A percentile compares a stretch with the other conserved stretches of the same genome.
These are phyloP conservation scores for Rusavskia elegans DNA, from an alignment of 495 filamentous ascomycete genomes.

Conservation along the genomic window DNA sequence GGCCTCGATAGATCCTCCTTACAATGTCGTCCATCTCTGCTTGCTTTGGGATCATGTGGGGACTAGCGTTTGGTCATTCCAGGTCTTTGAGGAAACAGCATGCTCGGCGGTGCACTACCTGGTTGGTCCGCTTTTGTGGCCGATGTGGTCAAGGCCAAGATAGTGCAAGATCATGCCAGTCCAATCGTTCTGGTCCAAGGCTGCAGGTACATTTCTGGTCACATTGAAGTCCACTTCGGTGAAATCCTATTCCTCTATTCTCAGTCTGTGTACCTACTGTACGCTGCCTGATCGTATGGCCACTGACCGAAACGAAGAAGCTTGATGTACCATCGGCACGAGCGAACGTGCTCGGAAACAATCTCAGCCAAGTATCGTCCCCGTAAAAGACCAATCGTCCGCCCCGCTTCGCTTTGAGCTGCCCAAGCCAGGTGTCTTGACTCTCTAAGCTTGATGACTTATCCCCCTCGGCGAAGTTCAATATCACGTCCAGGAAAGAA, in stretches of 20 bases:
- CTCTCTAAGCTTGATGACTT: conserved; percentile 66
- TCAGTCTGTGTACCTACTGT: conserved; percentile 15
- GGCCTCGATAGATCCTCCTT: conserved; percentile 54
- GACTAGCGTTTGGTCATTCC: conserved; percentile 28
- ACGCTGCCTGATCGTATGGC: background rate
- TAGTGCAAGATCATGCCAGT: conserved; percentile 90
- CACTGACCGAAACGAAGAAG: conserved; percentile 91
- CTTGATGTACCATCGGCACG: conserved; percentile 84
- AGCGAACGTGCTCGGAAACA: conserved; percentile 79
- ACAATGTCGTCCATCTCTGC: conserved; percentile 86
- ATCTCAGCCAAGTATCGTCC: conserved; percentile 95
- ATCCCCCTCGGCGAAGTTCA: conserved; percentile 92
- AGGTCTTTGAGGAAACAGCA: background rate
- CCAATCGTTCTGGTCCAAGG: conserved; percentile 71
- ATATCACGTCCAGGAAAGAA: conserved; percentile 89
- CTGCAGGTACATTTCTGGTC: conserved; percentile 68
- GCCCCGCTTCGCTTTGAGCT: conserved; percentile 54
- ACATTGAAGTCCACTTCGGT: conserved; percentile 97
- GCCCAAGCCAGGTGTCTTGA: conserved; percentile 91
- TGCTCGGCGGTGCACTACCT: conserved; percentile 31
- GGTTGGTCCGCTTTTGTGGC: conserved; percentile 84
- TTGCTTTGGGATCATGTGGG: conserved; percentile 87
- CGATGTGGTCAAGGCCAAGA: conserved; percentile 91
- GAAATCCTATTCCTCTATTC: conserved; percentile 54
- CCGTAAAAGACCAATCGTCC: conserved; percentile 87